Percentiles rank a stretch among this genome's conserved stretches.
Evolutionary conservation across 306 rosid species (phyloP).

Genomic region (Cicer arietinum): DNA sequence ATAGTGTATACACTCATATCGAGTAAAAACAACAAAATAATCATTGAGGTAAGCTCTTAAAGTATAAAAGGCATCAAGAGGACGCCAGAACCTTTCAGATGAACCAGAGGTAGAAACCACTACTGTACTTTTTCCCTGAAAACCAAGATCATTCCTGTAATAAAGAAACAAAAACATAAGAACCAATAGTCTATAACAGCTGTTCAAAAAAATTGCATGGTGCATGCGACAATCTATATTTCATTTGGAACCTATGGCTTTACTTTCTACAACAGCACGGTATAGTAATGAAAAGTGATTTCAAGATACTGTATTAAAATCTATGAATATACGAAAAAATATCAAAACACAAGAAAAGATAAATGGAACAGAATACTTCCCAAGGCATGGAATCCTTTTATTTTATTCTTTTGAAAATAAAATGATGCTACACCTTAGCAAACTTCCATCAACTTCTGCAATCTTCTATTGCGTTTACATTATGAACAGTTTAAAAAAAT

Average conservation of each 20-base stretch:
- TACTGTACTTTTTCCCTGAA: slow-evolving; percentile 61
- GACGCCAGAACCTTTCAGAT: slow-evolving; percentile 75
- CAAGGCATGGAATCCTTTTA: slow-evolving; percentile 25
- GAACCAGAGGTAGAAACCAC: slow-evolving; percentile 69
- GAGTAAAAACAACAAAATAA: slow-evolving; percentile 25
- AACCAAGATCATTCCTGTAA: slow-evolving; percentile 69
- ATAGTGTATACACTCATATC: neutral
- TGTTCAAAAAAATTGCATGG: neutral
- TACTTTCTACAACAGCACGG: slow-evolving; percentile 3
- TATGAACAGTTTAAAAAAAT: neutral
- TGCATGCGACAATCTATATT: neutral
- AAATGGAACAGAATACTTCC: slow-evolving; percentile 21
- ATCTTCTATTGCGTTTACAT: slow-evolving; percentile 18
- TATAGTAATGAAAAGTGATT: slow-evolving; percentile 5
- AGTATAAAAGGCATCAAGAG: slow-evolving; percentile 28
- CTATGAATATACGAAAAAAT: neutral
- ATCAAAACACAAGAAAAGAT: slow-evolving; percentile 5
- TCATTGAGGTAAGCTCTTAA: slow-evolving; percentile 23
- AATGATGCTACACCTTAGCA: slow-evolving; percentile 10
- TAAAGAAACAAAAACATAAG: slow-evolving; percentile 39
- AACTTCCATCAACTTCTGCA: slow-evolving; percentile 23
- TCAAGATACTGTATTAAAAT: slow-evolving; percentile 1
- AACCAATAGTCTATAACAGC: slow-evolving; percentile 36
- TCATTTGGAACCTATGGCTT: neutral
- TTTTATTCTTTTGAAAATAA: slow-evolving; percentile 26